Conservation (phyloP, 75 land plant species). For the Adiantum capillusveneris region DNA sequence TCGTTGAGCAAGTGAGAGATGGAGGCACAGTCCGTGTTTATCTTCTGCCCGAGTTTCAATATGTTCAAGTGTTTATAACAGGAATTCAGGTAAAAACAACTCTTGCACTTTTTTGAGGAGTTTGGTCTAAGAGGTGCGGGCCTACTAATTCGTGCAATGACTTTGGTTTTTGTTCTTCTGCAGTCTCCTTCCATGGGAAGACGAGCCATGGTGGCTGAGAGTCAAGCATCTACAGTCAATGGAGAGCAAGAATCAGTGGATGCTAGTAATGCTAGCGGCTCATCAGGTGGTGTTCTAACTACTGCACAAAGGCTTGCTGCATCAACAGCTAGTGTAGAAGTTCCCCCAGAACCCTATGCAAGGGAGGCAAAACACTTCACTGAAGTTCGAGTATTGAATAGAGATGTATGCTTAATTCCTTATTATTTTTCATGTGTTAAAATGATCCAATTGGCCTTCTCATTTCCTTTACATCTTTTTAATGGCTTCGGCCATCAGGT, state of each 20-base stretch:
- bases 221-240: constrained; percentile 29
- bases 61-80: constrained; percentile 93
- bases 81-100: constrained; percentile 96
- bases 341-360: constrained; percentile 74
- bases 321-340: constrained; percentile 42
- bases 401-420: constrained; percentile 58
- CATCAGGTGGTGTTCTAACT: constrained; percentile 34
- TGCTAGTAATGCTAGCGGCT: constrained; percentile 8
- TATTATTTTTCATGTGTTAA: not conserved
- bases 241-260: constrained; percentile 52
- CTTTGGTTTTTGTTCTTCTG: constrained; percentile 1
- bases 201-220: constrained; percentile 34
- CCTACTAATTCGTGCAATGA: not conserved
- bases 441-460: not conserved
- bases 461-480: not conserved
- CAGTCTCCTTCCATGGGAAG: constrained; percentile 97
- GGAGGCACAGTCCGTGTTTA: constrained; percentile 91
- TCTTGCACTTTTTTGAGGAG: too few species aligned
- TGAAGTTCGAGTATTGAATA: constrained; percentile 68
- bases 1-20: constrained; percentile 94
- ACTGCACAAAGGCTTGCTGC: constrained; percentile 86
- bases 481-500: constrained; percentile 42
- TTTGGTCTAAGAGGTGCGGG: too few species aligned
- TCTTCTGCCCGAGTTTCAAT: constrained; percentile 88
- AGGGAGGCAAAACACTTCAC: constrained; percentile 93